Evolutionary conservation across 2,329 filamentous ascomycete genomes (phyloP).

Genomic region (Amphichorda felina): DNA sequence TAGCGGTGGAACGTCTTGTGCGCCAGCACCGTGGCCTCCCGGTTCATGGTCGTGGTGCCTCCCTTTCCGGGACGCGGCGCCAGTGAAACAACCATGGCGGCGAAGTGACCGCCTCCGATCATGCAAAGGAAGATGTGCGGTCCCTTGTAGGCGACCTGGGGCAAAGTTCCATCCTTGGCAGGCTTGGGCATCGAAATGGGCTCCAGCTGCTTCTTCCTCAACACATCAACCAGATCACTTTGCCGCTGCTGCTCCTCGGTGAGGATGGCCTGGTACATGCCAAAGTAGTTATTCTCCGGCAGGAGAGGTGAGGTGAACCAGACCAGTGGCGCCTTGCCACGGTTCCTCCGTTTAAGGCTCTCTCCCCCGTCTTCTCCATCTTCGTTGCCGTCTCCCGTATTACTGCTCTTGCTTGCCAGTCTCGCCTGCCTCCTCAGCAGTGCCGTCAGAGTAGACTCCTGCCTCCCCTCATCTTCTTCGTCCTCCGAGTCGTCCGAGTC

Average conservation of each 20-base stretch:
- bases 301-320: constrained; percentile 76
- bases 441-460: constrained; percentile 61
- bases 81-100: constrained; percentile 87
- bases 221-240: constrained; percentile 49
- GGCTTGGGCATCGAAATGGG: constrained; percentile 51
- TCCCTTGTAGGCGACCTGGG: constrained; percentile 48
- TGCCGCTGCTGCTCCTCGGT: constrained; percentile 56
- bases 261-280: constrained; percentile 76
- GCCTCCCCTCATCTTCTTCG: constrained; percentile 51
- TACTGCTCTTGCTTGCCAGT: constrained; percentile 40
- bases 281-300: constrained; percentile 68
- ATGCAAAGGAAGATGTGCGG: constrained; percentile 95
- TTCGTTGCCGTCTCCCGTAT: constrained; percentile 34
- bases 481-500: constrained; percentile 62
- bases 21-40: constrained; percentile 77
- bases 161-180: constrained; percentile 39
- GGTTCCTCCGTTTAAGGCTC: constrained; percentile 38
- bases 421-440: constrained; percentile 76
- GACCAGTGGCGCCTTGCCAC: constrained; percentile 62
- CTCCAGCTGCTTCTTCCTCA: constrained; percentile 67
- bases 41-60: constrained; percentile 58
- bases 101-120: constrained; percentile 97
- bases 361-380: constrained; percentile 12
- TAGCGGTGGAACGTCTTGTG: constrained; percentile 98
- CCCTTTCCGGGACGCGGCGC: constrained; percentile 68